Conservation (phyloP, 257 asterid species). For the Scutellaria minor region DNA sequence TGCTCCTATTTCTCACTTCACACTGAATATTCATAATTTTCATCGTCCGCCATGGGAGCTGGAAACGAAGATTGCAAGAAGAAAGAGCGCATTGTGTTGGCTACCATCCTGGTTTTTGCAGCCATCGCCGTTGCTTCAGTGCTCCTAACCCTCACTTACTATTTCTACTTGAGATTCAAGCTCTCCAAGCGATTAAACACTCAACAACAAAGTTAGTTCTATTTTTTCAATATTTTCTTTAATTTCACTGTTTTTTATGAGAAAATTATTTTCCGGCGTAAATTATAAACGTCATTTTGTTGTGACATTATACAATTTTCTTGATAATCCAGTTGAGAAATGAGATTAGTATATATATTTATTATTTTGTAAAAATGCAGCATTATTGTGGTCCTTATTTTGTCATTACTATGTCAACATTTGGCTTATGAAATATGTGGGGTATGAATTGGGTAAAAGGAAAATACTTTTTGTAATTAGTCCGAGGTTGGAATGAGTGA, state of each 20-base stretch:
- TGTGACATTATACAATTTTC: constrained; percentile 20
- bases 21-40: neutral
- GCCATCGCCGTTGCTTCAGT: constrained; percentile 65
- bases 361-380: neutral
- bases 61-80: constrained; percentile 69
- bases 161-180: constrained; percentile 71
- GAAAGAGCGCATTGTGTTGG: constrained; percentile 56
- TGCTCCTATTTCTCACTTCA: constrained; percentile 29
- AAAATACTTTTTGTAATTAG: constrained; percentile 11
- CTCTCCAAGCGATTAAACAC: constrained; percentile 62
- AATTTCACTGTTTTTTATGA: no score
- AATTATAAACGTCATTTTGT: neutral
- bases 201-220: constrained; percentile 50
- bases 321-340: constrained; percentile 27
- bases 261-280: constrained; percentile 4
- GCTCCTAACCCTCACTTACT: constrained; percentile 68
- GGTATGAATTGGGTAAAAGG: constrained; percentile 8
- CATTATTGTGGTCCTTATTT: constrained; percentile 40
- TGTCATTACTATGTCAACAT: constrained; percentile 15
- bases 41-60: constrained; percentile 39
- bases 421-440: constrained; percentile 23
- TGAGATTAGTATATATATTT: neutral
- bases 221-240: neutral
- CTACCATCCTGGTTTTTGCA: constrained; percentile 62
- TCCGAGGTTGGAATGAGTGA: constrained; percentile 10